A percentile compares a stretch with the other conserved stretches of the same genome.
Conservation (phyloP, 2,329 filamentous ascomycete genomes). For the Colletotrichum sp. region DNA sequence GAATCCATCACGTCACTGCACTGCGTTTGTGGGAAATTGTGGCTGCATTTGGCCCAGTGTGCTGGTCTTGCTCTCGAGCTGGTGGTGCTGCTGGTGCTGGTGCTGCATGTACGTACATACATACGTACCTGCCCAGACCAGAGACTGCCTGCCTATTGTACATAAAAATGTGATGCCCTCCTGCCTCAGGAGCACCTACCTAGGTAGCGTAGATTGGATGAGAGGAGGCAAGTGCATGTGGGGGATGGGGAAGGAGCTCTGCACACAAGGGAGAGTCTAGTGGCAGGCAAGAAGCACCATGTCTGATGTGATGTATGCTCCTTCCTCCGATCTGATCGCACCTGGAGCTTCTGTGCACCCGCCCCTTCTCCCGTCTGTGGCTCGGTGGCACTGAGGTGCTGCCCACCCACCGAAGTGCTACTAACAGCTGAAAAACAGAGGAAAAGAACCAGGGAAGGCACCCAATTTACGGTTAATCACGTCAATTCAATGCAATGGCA, state of each 20-base stretch:
- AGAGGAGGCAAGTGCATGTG: not conserved
- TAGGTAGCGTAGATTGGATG: not conserved
- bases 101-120: not conserved
- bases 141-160: not conserved
- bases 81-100: not conserved
- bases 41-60: constrained; percentile 15
- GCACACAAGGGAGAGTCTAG: not conserved
- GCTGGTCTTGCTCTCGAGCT: not conserved
- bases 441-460: not conserved
- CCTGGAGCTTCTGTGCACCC: not conserved
- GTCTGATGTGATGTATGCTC: not conserved
- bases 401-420: not conserved
- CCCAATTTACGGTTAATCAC: constrained; percentile 2
- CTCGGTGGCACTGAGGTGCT: not conserved
- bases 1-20: constrained; percentile 26
- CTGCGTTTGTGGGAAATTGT: constrained; percentile 16
- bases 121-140: not conserved
- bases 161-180: not conserved
- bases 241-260: not conserved
- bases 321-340: not conserved
- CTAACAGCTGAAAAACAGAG: not conserved
- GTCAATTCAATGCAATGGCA: constrained; percentile 17
- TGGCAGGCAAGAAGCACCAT: not conserved
- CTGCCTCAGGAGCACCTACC: not conserved
- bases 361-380: not conserved